A percentile compares a stretch with the other conserved stretches of the same genome.
These are phyloP conservation scores for Myxozyma vanderwaltii DNA, from an alignment of 805 yeast genomes.

Conservation along the genomic window DNA sequence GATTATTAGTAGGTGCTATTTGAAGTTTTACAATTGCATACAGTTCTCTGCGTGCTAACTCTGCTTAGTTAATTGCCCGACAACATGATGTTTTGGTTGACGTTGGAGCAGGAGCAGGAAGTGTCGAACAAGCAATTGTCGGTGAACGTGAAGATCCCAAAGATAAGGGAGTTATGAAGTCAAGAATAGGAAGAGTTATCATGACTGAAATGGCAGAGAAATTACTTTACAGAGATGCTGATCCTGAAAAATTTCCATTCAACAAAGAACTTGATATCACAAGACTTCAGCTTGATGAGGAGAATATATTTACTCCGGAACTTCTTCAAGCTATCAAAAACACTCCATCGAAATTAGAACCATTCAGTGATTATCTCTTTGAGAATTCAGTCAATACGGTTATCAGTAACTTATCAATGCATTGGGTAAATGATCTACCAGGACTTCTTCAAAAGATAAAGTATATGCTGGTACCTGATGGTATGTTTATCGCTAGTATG, in stretches of 20 bases:
- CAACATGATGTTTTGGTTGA: conserved; percentile 64
- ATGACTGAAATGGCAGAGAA: conserved; percentile 67
- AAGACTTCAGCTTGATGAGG: conserved; percentile 69
- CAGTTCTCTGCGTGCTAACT: no score
- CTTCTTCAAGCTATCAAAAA: conserved; percentile 44
- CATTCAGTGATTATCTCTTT: conserved; percentile 32
- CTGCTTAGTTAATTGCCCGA: conserved; percentile 56
- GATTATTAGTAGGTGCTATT: conserved; percentile 56
- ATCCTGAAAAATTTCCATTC: conserved; percentile 43
- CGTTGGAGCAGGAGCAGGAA: conserved; percentile 74
- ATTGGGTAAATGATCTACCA: conserved; percentile 89
- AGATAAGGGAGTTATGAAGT: conserved; percentile 56
- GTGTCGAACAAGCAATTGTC: conserved; percentile 50
- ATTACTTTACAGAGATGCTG: conserved; percentile 57
- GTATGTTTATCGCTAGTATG: conserved; percentile 77
- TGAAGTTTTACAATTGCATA: no score
- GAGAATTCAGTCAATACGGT: conserved; percentile 62
- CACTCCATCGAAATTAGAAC: conserved; percentile 9
- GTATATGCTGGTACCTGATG: conserved; percentile 69
- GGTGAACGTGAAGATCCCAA: conserved; percentile 43
- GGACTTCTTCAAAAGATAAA: conserved; percentile 58
- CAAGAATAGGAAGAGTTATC: conserved; percentile 55
- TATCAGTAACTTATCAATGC: conserved; percentile 69
- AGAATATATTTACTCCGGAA: conserved; percentile 40
- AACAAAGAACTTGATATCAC: conserved; percentile 51